Evolutionary conservation across 2,329 filamentous ascomycete species (phyloP), one percentile per base, ranked within the genome.

Genomic region (Neonectria punicea): DNA sequence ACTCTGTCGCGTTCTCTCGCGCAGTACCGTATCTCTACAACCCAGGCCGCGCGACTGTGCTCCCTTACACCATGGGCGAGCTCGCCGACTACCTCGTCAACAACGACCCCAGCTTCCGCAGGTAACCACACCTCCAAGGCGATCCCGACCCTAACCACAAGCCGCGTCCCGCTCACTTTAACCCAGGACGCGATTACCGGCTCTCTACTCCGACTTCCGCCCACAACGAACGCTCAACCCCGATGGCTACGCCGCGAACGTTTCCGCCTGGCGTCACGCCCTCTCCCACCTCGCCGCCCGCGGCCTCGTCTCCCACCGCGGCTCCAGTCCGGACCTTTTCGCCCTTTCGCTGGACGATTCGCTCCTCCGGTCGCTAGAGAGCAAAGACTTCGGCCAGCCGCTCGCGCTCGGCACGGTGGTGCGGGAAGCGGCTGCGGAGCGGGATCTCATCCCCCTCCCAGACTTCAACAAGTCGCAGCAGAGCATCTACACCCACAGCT

Each of bases 171-270:
- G 34, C 58, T 68, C n/a, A 64, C 57, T 6, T 11, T 1, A 4
- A n/a, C 25, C 18, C 70, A 93, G 91, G 81, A 87, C 90, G 68
- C 92, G 94, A 54, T 85, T 97, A 13, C 90, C 93, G 13, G 94
- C 93, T 5, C 89, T 97, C 50, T 97, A 97, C 81, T 94, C 93
- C 53, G 94, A 97, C 78, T 97, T 97, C 76, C 85, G 89, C 41
- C 80, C 88, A 5, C 93, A 95, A 71, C 86, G 86, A 73, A 88
- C 86, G 43, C 88, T 92, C 22, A 97, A 97, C 75, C 93, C 93
- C 1, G 93, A 97, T 77, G 93, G 93, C 73, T 97, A 93, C 81
- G 82, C 85, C 20, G 93, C 93, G 47, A 97, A 97, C 77, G 84
- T 93, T 46, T 81, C 86, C 7, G 92, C 93, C 57, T 97, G 94